Percentiles rank a stretch among this genome's conserved stretches.
Evolutionary conservation across 1,284 basidiomycete species (phyloP).

Genomic region (Veloboletus limbatus): DNA sequence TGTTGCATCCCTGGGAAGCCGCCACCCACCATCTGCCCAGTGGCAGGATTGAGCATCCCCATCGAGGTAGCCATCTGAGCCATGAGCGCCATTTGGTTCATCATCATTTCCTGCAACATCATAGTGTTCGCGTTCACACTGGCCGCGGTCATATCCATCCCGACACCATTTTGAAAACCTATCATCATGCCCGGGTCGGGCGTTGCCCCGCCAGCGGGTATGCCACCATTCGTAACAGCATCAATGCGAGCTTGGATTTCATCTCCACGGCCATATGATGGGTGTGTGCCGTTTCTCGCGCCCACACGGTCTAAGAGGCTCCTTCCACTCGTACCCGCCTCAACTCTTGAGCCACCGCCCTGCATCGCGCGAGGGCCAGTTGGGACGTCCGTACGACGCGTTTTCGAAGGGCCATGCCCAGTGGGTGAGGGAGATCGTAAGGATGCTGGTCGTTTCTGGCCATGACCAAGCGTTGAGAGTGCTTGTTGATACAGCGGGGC

Average conservation of each 20-base stretch:
- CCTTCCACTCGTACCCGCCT: conserved; percentile 37
- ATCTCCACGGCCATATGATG: conserved; percentile 43
- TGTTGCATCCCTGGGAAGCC: conserved; percentile 56
- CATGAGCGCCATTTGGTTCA: conserved; percentile 85
- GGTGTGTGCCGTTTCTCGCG: conserved; percentile 40
- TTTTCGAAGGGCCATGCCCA: conserved; percentile 57
- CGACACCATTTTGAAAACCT: conserved; percentile 46
- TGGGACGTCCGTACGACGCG: conserved; percentile 68
- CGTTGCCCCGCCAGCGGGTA: conserved; percentile 38
- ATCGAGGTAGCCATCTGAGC: conserved; percentile 74
- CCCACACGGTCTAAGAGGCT: conserved; percentile 76
- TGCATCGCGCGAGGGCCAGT: conserved; percentile 80
- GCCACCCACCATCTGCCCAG: conserved; percentile 48
- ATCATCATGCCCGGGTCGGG: conserved; percentile 61
- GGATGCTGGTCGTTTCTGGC: conserved; percentile 67
- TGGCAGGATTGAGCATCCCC: conserved; percentile 62
- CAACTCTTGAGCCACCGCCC: conserved; percentile 40
- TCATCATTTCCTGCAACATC: conserved; percentile 79
- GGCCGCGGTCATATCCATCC: conserved; percentile 60
- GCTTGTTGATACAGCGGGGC: conserved; percentile 64
- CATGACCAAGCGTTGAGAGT: conserved; percentile 57
- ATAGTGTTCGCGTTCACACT: conserved; percentile 51
- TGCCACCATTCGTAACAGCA: conserved; percentile 58
- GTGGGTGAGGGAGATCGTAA: conserved; percentile 73
- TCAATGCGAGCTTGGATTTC: conserved; percentile 78